Base-by-base conservation (phyloP, 2,329 filamentous ascomycete genomes). In the Nemania serpens region DNA sequence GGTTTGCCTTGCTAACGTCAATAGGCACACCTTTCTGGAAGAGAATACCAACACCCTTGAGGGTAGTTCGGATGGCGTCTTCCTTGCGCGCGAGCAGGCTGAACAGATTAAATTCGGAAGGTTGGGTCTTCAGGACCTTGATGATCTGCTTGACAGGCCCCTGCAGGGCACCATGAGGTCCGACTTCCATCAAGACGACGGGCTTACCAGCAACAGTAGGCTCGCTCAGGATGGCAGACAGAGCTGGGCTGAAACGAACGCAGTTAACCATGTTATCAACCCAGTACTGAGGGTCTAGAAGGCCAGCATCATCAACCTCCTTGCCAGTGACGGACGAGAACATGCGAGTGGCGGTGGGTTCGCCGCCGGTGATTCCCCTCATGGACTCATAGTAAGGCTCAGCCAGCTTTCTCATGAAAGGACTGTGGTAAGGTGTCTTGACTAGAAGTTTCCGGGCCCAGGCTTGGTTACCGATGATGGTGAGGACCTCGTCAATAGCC, bases 371-470 rank as follows among this genome's bases (percentile, higher is more conserved):
- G 49, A 69, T 69, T 54, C 57, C 66, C 60, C 56, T 64, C 68
- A 65, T 68, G 39, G 62, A 73, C 52, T 68, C 66, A 25, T 69
- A 63, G 55, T 78, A 78, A 12, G 71, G 69, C 36, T 73, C 71
- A 1, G 70, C 73, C 12, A 75, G 65, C 18, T 71, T 68, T 22
- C 71, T 66, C 76, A 79, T 78, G 59, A 76, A 76, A 33, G 72
- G 73, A 0, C 77, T 79, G 66, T 81, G 79, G 61, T 79, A 81
- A 0, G 79, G 78, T 2, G 71, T 75, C 52, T 78, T 75, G 17
- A 79, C 76, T 4, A 71, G 73, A 6, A 79, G 71, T 17, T 72
- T 71, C 7, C 78, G 68, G 3, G 71, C 76, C 66, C 73, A 68
- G 39, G 69, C 70, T 17, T 74, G 61, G 33, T 59, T 59, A 37